Evolutionary conservation across 176 grass and related monocot species (phyloP), one percentile per base, ranked within the genome.

Genomic region (Pharus latifolius): DNA sequence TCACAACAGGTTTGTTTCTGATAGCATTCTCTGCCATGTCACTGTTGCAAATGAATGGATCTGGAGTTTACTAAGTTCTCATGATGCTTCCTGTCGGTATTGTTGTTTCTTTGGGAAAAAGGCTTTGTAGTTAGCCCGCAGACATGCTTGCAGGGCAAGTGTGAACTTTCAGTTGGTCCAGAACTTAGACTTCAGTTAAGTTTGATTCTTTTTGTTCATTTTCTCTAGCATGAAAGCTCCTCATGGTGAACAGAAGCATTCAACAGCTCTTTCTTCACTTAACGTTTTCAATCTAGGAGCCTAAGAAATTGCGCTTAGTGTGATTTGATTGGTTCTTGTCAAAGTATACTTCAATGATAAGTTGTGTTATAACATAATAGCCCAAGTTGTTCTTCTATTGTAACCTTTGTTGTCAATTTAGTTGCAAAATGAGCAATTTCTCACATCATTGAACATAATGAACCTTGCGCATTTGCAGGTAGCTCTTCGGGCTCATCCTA

Each of bases 1-100:
- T 97, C 89, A 92, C 89, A 67, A 87, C 89, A 78, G 93, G 89
- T 97, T 30, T 35, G 65, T 58, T 54, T 27, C 37, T 28, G 22
- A n/a, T n/a, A n/a, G 1, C 1, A 43, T 55, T 0, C 61, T 19
- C 16, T 51, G 9, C 23, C 3, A 26, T 24, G 63, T 43, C 5
- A 40, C 48, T 59, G 43, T 23, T 80, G 44, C 57, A 16, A 60
- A 42, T 63, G 1, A 16, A 26, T 23, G 10, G n/a, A 49, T n/a
- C 40, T 54, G 32, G 14, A 32, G 56, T 49, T 28, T 20, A 30
- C 24, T 5, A 53, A 40, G 14, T 48, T n/a, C n/a, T n/a, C n/a
- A n/a, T n/a, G n/a, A n/a, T n/a, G n/a, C n/a, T n/a, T n/a, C n/a
- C n/a, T n/a, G n/a, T n/a, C n/a, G n/a, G n/a, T n/a, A n/a, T n/a